phyloP scores from a whole-genome alignment of 768 basidiomycete genomes.

The Lentinula aciculospora region DNA sequence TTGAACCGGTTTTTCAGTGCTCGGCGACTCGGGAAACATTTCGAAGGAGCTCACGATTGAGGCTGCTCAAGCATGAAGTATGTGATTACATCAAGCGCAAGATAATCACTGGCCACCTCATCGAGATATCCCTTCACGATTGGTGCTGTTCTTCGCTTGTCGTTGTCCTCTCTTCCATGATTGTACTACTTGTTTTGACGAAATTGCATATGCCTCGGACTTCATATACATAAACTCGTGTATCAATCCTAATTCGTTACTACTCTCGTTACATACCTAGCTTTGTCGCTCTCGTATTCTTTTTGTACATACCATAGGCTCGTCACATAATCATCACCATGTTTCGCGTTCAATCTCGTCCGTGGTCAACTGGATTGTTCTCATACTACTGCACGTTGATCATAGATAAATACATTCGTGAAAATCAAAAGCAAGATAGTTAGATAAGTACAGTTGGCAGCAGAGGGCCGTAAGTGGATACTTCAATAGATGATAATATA shows the following conservation, averaged over 20 bases:
- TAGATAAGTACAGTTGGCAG: no score
- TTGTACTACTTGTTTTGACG: not conserved
- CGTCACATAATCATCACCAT: not conserved
- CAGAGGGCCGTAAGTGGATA: no score
- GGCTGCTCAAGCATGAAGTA: not conserved
- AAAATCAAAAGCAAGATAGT: no score
- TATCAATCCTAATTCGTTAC: not conserved
- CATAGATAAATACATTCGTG: no score
- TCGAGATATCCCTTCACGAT: no score
- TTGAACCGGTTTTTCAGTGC: conserved; percentile 22
- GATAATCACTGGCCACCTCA: no score
- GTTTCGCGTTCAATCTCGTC: not conserved
- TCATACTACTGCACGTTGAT: no score
- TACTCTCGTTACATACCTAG: not conserved
- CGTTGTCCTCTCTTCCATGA: not conserved
- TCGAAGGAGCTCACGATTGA: conserved; percentile 15
- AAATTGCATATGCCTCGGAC: not conserved
- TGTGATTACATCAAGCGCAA: no score
- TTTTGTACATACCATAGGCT: not conserved
- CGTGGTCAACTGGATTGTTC: no score
- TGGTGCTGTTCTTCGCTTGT: no score
- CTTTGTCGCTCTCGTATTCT: not conserved
- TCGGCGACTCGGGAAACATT: conserved; percentile 42
- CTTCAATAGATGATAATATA: no score
- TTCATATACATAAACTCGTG: not conserved